Percentiles rank a stretch among this genome's conserved stretches.
These are phyloP conservation scores for Termitomyces sp. DNA, from an alignment of 768 basidiomycete species.

Conservation along the genomic window DNA sequence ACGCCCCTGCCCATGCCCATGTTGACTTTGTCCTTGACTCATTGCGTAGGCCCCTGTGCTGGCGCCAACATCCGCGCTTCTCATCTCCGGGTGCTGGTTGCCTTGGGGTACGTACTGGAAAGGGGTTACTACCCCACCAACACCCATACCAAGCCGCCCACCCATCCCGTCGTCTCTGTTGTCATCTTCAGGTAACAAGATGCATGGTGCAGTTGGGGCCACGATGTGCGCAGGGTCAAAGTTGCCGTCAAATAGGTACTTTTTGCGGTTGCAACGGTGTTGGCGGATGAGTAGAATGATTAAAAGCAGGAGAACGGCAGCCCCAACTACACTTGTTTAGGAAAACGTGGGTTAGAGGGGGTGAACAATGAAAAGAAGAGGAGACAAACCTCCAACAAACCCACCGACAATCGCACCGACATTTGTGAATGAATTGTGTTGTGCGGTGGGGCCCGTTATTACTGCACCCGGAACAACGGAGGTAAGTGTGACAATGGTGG, in stretches of 20 bases:
- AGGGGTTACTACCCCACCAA: slow-evolving; percentile 28
- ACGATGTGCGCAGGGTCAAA: slow-evolving; percentile 28
- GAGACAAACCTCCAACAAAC: slow-evolving; percentile 38
- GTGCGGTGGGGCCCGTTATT: slow-evolving; percentile 7
- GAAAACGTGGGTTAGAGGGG: background rate
- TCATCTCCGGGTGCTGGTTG: background rate
- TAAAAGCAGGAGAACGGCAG: slow-evolving; percentile 18
- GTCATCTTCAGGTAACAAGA: slow-evolving; percentile 10
- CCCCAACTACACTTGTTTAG: slow-evolving; percentile 22
- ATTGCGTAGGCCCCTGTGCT: background rate
- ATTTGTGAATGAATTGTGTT: slow-evolving; percentile 11
- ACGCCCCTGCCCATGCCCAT: background rate
- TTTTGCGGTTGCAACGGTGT: slow-evolving; percentile 15
- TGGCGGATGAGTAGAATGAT: slow-evolving; percentile 21
- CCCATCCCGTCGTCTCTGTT: slow-evolving; percentile 28
- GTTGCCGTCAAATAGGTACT: slow-evolving; percentile 32
- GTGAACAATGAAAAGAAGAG: background rate
- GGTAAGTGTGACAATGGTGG: slow-evolving; percentile 1
- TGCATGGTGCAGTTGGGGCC: slow-evolving; percentile 9
- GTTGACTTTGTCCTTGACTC: background rate
- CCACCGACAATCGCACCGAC: slow-evolving; percentile 46
- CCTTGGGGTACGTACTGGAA: slow-evolving; percentile 15
- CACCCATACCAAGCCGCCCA: slow-evolving; percentile 23
- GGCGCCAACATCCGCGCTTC: background rate
- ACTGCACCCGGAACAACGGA: slow-evolving; percentile 14